Evolutionary conservation across 2,329 filamentous ascomycete species (phyloP).

Genomic region (Thelonectria olida): DNA sequence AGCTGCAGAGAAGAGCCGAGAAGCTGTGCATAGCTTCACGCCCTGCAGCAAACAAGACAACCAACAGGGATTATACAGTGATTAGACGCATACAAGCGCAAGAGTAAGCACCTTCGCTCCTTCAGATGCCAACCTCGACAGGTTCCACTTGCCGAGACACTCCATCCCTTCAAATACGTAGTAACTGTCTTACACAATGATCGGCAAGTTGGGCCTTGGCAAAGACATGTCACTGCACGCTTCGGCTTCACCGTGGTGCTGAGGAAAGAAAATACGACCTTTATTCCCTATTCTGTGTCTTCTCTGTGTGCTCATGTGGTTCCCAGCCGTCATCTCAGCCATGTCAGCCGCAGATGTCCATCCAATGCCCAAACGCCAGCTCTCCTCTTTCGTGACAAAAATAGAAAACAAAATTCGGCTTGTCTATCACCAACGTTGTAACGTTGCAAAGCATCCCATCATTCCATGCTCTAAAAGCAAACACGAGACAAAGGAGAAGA

Average conservation of each 20-base stretch:
- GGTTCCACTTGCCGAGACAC: constrained; percentile 8
- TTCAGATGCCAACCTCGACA: neutral
- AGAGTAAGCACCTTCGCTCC: too few species aligned
- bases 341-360: neutral
- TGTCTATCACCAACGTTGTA: neutral
- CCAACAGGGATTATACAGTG: too few species aligned
- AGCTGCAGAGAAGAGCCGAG: neutral
- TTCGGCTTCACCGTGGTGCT: neutral
- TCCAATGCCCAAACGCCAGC: constrained; percentile 4
- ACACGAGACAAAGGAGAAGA: neutral
- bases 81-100: neutral
- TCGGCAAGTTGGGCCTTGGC: constrained; percentile 17
- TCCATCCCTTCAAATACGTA: constrained; percentile 4
- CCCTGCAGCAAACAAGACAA: too few species aligned
- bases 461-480: constrained; percentile 2
- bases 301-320: constrained; percentile 6
- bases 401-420: neutral
- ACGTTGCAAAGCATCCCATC: neutral
- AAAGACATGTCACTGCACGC: constrained; percentile 10
- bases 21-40: neutral
- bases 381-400: neutral
- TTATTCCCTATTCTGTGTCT: constrained; percentile 7
- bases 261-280: constrained; percentile 4
- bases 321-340: neutral
- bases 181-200: constrained; percentile 12